These are phyloP conservation scores for Meyerozyma athensensis DNA, from an alignment of 1,139 yeast species.

Conservation along the genomic window DNA sequence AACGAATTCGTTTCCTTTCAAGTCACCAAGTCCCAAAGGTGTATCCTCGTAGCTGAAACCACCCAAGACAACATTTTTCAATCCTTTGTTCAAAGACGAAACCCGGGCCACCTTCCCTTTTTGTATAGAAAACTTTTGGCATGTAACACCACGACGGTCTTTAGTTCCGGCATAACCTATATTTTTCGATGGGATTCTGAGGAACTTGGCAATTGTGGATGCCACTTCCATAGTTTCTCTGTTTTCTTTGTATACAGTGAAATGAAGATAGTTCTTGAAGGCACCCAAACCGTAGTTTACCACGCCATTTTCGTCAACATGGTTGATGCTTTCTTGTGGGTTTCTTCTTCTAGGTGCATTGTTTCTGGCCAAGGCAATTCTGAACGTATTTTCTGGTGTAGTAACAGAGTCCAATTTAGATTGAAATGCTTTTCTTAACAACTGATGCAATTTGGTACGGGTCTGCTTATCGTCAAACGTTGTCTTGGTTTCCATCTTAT, in stretches of 20 bases:
- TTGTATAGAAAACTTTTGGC: constrained; percentile 72
- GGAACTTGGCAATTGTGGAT: constrained; percentile 61
- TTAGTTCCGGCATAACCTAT: constrained; percentile 92
- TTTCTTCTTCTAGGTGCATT: constrained; percentile 24
- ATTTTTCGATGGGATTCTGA: constrained; percentile 65
- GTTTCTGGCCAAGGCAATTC: constrained; percentile 47
- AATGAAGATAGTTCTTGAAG: constrained; percentile 63
- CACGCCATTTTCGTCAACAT: constrained; percentile 44
- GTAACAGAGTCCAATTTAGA: constrained; percentile 78
- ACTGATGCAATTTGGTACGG: constrained; percentile 74
- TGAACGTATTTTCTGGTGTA: constrained; percentile 60
- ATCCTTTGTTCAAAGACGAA: constrained; percentile 66
- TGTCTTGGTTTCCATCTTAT: constrained; percentile 54
- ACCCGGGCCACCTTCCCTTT: constrained; percentile 76
- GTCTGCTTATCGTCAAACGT: constrained; percentile 60
- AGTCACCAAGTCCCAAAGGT: constrained; percentile 71
- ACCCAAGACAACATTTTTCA: constrained; percentile 73
- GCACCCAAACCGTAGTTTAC: constrained; percentile 63
- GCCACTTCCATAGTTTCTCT: constrained; percentile 98
- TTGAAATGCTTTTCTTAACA: constrained; percentile 69
- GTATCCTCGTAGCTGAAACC: constrained; percentile 65
- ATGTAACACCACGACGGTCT: constrained; percentile 94
- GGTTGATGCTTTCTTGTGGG: constrained; percentile 44
- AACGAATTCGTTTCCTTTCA: constrained; percentile 81
- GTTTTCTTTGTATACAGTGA: constrained; percentile 86